These are phyloP conservation scores for Craterostigma plantagineum DNA, from an alignment of 257 asterid genomes.

Conservation along the genomic window DNA sequence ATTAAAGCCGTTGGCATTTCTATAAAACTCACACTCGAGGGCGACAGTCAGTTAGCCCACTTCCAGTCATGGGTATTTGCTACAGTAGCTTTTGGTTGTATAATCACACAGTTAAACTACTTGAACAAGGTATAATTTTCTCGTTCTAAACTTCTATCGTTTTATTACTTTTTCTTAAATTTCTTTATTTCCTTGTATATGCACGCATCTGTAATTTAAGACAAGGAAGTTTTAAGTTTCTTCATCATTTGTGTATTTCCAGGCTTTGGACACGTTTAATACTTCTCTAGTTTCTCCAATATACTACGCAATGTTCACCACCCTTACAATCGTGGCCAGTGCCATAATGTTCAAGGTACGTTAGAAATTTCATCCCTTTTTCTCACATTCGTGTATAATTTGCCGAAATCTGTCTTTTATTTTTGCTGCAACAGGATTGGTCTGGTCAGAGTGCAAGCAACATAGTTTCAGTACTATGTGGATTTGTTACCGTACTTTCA, in stretches of 20 bases:
- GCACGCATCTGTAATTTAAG: background rate
- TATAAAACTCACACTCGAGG: slow-evolving; percentile 62
- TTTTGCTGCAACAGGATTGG: slow-evolving; percentile 43
- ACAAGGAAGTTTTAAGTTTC: too few relatives aligned
- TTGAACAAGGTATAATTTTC: slow-evolving; percentile 49
- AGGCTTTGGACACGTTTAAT: slow-evolving; percentile 22
- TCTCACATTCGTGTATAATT: background rate
- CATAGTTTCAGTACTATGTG: slow-evolving; percentile 62
- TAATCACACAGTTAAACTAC: slow-evolving; percentile 51
- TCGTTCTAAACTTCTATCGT: too few relatives aligned
- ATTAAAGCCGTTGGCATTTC: slow-evolving; percentile 67
- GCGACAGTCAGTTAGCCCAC: slow-evolving; percentile 47
- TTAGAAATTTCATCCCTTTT: slow-evolving; percentile 3
- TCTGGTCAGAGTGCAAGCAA: slow-evolving; percentile 62
- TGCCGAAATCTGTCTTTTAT: too few relatives aligned
- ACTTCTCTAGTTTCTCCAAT: slow-evolving; percentile 77
- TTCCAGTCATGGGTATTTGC: slow-evolving; percentile 60
- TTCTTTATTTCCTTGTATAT: background rate
- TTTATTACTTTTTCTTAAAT: background rate
- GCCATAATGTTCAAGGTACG: slow-evolving; percentile 91
- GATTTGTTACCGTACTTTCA: slow-evolving; percentile 61
- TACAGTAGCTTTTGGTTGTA: slow-evolving; percentile 48
- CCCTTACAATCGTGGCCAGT: slow-evolving; percentile 74
- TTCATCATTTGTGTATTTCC: slow-evolving; percentile 5
- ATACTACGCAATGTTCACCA: slow-evolving; percentile 86